Evolutionary conservation across 164 flowering plant species (phyloP).

Genomic region (Nelumbo lutea): DNA sequence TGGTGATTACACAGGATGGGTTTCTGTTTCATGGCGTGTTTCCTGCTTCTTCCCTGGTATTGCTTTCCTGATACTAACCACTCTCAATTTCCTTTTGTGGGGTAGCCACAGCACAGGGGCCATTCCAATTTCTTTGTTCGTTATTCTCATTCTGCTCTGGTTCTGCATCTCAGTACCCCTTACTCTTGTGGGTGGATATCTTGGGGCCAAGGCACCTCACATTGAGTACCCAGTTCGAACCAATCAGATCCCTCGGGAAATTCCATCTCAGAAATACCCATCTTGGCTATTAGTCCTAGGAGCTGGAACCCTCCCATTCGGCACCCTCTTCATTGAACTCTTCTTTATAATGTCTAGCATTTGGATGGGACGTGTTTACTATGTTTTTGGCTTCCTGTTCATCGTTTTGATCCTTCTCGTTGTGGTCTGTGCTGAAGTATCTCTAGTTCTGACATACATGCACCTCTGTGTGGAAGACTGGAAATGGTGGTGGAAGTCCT

Average conservation of each 20-base stretch:
- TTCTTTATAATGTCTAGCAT: constrained; percentile 90
- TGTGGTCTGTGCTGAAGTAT: constrained; percentile 89
- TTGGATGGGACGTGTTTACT: constrained; percentile 91
- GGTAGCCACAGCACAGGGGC: constrained; percentile 87
- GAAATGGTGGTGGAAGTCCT: constrained; percentile 96
- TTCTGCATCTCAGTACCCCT: constrained; percentile 85
- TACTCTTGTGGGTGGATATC: constrained; percentile 67
- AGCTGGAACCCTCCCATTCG: constrained; percentile 92
- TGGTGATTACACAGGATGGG: constrained; percentile 65
- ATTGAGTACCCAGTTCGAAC: constrained; percentile 82
- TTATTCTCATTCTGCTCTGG: constrained; percentile 68
- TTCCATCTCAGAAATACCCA: constrained; percentile 79
- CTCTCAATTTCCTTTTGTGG: constrained; percentile 70
- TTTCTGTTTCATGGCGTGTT: constrained; percentile 59
- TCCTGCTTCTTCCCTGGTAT: constrained; percentile 88
- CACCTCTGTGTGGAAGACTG: constrained; percentile 89
- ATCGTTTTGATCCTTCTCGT: constrained; percentile 67
- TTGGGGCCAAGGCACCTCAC: constrained; percentile 72
- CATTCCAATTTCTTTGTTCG: constrained; percentile 64
- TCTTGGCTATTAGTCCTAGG: constrained; percentile 86
- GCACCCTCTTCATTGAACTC: constrained; percentile 85
- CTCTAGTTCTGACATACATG: constrained; percentile 83
- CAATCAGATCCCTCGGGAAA: constrained; percentile 83
- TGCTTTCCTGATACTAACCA: constrained; percentile 57
- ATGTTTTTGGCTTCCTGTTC: constrained; percentile 76